Evolutionary conservation across 1,284 basidiomycete species (phyloP).

Genomic region (Abortiporus biennis): DNA sequence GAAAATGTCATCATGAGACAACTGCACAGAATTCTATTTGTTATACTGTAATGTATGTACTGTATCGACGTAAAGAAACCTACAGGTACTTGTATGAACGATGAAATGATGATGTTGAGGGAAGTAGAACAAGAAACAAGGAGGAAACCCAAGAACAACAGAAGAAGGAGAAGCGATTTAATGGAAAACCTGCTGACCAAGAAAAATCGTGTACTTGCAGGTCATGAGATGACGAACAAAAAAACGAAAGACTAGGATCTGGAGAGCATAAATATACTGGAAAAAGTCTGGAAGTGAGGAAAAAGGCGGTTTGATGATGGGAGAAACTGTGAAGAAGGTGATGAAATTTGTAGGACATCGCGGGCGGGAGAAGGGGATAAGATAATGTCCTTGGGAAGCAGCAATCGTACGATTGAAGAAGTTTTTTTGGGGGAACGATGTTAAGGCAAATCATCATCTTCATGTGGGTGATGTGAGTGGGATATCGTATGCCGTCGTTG

Average conservation of each 20-base stretch:
- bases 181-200: too few species aligned
- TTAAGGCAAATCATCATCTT: constrained; percentile 1
- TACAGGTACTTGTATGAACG: not conserved
- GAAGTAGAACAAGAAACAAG: not conserved
- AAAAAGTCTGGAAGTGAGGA: not conserved
- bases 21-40: not conserved
- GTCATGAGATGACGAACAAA: too few species aligned
- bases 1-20: not conserved
- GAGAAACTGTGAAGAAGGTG: not conserved
- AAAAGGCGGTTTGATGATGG: not conserved
- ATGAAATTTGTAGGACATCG: not conserved
- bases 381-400: not conserved
- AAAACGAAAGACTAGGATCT: not conserved
- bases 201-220: too few species aligned
- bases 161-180: not conserved
- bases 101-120: not conserved
- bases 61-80: not conserved
- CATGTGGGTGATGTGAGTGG: constrained; percentile 14
- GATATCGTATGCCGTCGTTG: constrained; percentile 23
- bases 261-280: not conserved
- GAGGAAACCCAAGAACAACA: not conserved
- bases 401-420: not conserved
- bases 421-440: not conserved
- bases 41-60: not conserved
- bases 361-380: not conserved